Percentiles rank a stretch among this genome's conserved stretches.
Evolutionary conservation across 371 early-diverging fungal species (phyloP).

Genomic region (Umbelopsis sp.): DNA sequence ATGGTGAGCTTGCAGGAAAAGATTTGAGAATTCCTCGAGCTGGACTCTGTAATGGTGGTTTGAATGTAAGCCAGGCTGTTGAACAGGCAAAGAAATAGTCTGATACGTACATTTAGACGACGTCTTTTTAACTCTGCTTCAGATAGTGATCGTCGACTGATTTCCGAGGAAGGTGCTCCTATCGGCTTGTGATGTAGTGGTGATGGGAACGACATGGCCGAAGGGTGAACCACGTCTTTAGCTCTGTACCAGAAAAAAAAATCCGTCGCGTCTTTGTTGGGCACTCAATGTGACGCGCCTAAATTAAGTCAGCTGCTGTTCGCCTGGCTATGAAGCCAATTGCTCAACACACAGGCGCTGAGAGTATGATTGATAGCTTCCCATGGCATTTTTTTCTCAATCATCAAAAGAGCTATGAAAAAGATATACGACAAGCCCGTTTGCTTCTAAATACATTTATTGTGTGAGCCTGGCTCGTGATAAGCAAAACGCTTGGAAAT

Average conservation of each 20-base stretch:
- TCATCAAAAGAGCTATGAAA: too few species aligned
- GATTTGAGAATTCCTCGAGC: conserved; percentile 5
- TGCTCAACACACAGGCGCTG: too few species aligned
- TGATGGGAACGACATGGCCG: background rate
- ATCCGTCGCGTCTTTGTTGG: conserved; percentile 3
- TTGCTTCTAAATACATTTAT: too few species aligned
- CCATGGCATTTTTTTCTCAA: too few species aligned
- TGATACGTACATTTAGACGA: background rate
- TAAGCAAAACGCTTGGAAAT: background rate
- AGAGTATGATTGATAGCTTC: too few species aligned
- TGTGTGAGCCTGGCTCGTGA: background rate
- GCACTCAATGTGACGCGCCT: background rate
- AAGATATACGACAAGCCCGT: too few species aligned
- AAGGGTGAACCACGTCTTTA: background rate
- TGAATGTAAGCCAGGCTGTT: background rate
- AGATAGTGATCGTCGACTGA: background rate
- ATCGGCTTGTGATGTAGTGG: background rate
- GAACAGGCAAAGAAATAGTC: background rate
- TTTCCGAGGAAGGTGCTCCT: background rate
- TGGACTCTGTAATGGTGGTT: background rate
- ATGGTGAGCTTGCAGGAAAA: conserved; percentile 11
- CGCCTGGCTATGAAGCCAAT: too few species aligned
- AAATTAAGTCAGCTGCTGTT: background rate
- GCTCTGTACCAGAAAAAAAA: background rate
- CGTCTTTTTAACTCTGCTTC: conserved; percentile 12